A percentile compares a stretch with the other conserved stretches of the same genome.
Evolutionary conservation across 371 early-diverging fungal genomes (phyloP).

Genomic region (Mortierella sp.): DNA sequence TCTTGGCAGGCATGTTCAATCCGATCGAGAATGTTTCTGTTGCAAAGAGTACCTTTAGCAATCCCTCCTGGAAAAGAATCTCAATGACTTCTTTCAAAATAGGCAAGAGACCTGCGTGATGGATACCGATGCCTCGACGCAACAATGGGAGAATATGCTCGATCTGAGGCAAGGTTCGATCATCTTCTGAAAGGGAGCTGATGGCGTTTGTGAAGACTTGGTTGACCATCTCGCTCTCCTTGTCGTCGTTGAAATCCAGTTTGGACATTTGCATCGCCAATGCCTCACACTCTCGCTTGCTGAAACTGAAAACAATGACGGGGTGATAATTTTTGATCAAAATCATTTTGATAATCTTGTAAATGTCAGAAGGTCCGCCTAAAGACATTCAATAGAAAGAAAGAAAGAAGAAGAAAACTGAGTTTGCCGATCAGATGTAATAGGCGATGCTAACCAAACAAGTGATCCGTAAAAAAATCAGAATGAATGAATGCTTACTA

Average conservation of each 20-base stretch:
- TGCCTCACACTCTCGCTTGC: slow-evolving; percentile 96
- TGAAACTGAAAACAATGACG: slow-evolving; percentile 99
- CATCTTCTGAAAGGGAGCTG: slow-evolving; percentile 90
- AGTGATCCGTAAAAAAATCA: too few relatives aligned
- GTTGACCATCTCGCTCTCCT: slow-evolving; percentile 90
- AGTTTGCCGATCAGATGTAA: too few relatives aligned
- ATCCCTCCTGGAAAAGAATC: slow-evolving; percentile 99
- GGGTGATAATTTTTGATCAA: slow-evolving; percentile 95
- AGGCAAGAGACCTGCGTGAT: slow-evolving; percentile 99
- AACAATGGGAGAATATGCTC: slow-evolving; percentile 95
- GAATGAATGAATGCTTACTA: slow-evolving; percentile 19
- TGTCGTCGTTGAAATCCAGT: slow-evolving; percentile 92
- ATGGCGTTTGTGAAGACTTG: slow-evolving; percentile 96
- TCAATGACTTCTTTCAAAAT: slow-evolving; percentile 99
- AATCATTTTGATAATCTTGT: slow-evolving; percentile 95
- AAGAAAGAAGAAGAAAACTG: neutral
- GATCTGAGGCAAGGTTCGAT: slow-evolving; percentile 95
- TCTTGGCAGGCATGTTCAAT: slow-evolving; percentile 99
- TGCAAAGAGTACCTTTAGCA: slow-evolving; percentile 99
- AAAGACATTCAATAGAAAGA: neutral
- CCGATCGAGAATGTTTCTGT: slow-evolving; percentile 99
- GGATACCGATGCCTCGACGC: slow-evolving; percentile 98
- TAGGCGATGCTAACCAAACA: neutral
- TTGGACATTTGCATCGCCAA: slow-evolving; percentile 94
- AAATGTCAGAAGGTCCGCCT: slow-evolving; percentile 81